These are phyloP conservation scores for Zygnema cylindricum DNA, from an alignment of 139 green algal species.

Conservation along the genomic window DNA sequence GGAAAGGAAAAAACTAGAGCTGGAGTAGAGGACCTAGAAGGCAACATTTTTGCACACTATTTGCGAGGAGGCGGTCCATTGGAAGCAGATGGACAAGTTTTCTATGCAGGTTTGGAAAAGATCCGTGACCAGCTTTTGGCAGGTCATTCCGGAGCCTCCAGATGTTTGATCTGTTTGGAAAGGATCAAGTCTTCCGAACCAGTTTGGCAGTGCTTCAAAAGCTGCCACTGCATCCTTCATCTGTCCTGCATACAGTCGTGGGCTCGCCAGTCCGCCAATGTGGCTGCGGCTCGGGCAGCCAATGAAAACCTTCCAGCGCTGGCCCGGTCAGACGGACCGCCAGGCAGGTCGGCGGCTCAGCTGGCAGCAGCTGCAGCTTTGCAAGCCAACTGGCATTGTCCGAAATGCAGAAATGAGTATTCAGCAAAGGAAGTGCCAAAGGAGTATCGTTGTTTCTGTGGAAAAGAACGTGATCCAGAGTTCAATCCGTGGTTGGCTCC, in stretches of 20 bases:
- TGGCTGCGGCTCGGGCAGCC: slow-evolving; percentile 3
- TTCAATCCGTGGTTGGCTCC: slow-evolving; percentile 53
- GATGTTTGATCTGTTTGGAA: slow-evolving; percentile 56
- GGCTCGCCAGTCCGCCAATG: slow-evolving; percentile 40
- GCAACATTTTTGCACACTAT: slow-evolving; percentile 33
- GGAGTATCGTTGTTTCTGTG: slow-evolving; percentile 59
- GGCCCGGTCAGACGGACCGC: background rate
- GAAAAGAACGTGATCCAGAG: slow-evolving; percentile 40
- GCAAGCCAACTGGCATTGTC: slow-evolving; percentile 54
- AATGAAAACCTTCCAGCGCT: background rate
- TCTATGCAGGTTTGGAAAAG: slow-evolving; percentile 50
- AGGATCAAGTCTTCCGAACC: slow-evolving; percentile 31
- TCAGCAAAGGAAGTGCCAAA: slow-evolving; percentile 14
- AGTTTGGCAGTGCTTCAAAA: slow-evolving; percentile 36
- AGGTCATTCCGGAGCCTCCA: slow-evolving; percentile 33
- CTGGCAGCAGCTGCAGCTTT: background rate
- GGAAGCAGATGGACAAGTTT: slow-evolving; percentile 8
- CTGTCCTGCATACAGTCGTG: slow-evolving; percentile 57
- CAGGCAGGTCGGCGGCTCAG: background rate
- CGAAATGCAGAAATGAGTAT: slow-evolving; percentile 59
- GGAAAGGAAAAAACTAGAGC: background rate
- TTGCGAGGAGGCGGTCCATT: background rate
- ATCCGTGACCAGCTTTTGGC: slow-evolving; percentile 54
- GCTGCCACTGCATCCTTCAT: slow-evolving; percentile 48
- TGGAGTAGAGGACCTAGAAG: slow-evolving; percentile 24